Evolutionary conservation across 352 stramenopile species (phyloP), one percentile per base, ranked within the genome.

Genomic region (Phytophthora pluvialis): DNA sequence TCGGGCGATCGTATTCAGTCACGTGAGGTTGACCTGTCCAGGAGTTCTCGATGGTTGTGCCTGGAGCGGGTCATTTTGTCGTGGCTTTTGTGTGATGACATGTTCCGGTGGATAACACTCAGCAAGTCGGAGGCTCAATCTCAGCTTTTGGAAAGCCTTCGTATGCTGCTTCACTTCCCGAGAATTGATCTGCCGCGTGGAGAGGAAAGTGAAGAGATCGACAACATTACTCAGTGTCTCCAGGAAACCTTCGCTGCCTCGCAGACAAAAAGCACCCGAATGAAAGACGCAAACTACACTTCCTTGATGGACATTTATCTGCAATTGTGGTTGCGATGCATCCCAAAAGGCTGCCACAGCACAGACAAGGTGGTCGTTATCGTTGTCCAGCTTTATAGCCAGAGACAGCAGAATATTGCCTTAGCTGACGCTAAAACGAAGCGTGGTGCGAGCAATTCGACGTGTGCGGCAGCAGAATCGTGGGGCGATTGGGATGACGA

Each of bases 61-160:
- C 39, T 85, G 6, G 56, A 73, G 18, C 70, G 69, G 11, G 73
- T 78, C 1, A 42, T 49, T n/a, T 45, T 90, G 16, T 40, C 65
- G 8, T 92, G 83, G 83, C 52, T 92, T 5, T 50, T 47, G n/a
- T 75, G 76, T 6, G 71, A 85, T n/a, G 81, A 92, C 38, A 90
- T 87, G 76, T 73, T 90, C 39, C 80, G 83, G 3, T 92, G 83
- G 83, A 90, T 92, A 54, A 79, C 79, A 16, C 43, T 90, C 6
- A 68, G 66, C 47, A 80, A 81, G 32, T 43, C 43, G 4, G 64
- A 73, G 3, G 81, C 81, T 1, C 71, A 83, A 2, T 35, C 45
- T 0, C 57, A 67, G 15, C 58, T 92, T 3, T 31, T 88, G 11
- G 49, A 57, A 15, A 61, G 67, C 5, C 67, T 90, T 9, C 8